Evolutionary conservation across 1,139 yeast genomes (phyloP), one percentile per base, ranked within the genome.

Genomic region (Taphrina sp.): DNA sequence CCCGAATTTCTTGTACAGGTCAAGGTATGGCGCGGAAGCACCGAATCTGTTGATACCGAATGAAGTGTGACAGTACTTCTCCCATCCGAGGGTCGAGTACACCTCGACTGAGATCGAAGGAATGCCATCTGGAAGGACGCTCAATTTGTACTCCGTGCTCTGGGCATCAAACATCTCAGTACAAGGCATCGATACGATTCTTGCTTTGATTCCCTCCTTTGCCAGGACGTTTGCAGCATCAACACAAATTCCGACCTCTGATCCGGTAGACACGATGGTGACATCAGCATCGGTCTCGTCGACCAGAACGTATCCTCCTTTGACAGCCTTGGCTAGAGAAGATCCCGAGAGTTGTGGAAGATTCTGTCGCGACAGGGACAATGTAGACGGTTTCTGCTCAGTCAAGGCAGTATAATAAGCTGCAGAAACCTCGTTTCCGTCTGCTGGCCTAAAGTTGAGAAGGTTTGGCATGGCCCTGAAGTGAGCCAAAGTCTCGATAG

Each of bases 391-490:
- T 66, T 77, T 75, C 61, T 74, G 78, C 59, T 83, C 75, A 70
- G 79, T 81, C 63, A 92, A 68, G 58, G 98, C 87, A 65, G 77
- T 77, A 74, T 79, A 76, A 82, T 92, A 92, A 63, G 98, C 96
- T 69, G 97, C 99, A 64, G 96, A 86, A 64, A 86, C 84, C 78
- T 92, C 99, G 74, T 92, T 92, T 78, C 99, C 99, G 73, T 94
- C 98, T 70, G 98, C 98, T 66, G 98, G 98, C 81, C 99, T 88
- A 97, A 97, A 92, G 61, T 92, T 97, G 72, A 84, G 81, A 67
- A 82, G 69, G 80, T 94, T 94, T 76, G 99, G 99, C 67, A 81
- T 72, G 64, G 98, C 96, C 80, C 99, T 88, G 76, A 94, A 82
- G 75, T 92, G 98, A 61, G 97, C 95, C 72, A 92, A 77, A 62